phyloP scores from a whole-genome alignment of 805 yeast species.

The Ogataea parapolymorpha region DNA sequence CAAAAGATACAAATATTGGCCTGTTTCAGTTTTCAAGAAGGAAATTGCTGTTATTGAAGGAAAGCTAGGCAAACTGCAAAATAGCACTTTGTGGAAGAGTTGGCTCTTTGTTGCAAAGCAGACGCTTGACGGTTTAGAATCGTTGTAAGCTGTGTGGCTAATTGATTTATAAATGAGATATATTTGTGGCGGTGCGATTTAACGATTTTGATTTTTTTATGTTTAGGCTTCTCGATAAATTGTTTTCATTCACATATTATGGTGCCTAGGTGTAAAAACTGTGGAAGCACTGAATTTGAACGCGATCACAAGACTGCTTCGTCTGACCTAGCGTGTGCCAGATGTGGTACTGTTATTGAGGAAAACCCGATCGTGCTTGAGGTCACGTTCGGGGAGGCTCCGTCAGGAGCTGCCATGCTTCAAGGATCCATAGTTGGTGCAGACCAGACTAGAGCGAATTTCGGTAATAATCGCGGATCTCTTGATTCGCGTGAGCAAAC shows the following conservation, averaged over 20 bases:
- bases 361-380: conserved; percentile 95
- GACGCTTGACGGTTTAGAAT: background rate
- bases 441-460: conserved; percentile 74
- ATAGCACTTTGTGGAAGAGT: conserved; percentile 15
- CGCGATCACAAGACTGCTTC: conserved; percentile 57
- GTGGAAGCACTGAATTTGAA: conserved; percentile 52
- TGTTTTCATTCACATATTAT: conserved; percentile 8
- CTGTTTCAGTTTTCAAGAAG: conserved; percentile 12
- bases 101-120: conserved; percentile 21
- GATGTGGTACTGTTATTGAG: conserved; percentile 84
- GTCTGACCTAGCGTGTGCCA: conserved; percentile 73
- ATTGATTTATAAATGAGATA: background rate
- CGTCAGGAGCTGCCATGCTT: conserved; percentile 92
- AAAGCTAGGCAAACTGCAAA: conserved; percentile 11
- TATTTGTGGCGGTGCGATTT: conserved; percentile 4
- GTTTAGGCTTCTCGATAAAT: background rate
- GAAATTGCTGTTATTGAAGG: conserved; percentile 16
- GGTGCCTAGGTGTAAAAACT: conserved; percentile 33
- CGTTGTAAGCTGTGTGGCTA: background rate
- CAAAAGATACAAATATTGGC: conserved; percentile 19
- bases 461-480: conserved; percentile 68
- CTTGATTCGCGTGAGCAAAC: conserved; percentile 90
- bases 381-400: conserved; percentile 87
- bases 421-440: conserved; percentile 92
- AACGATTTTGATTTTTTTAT: background rate